Base-by-base conservation (phyloP, 257 asterid genomes). In the Rauvolfia tetraphylla region DNA sequence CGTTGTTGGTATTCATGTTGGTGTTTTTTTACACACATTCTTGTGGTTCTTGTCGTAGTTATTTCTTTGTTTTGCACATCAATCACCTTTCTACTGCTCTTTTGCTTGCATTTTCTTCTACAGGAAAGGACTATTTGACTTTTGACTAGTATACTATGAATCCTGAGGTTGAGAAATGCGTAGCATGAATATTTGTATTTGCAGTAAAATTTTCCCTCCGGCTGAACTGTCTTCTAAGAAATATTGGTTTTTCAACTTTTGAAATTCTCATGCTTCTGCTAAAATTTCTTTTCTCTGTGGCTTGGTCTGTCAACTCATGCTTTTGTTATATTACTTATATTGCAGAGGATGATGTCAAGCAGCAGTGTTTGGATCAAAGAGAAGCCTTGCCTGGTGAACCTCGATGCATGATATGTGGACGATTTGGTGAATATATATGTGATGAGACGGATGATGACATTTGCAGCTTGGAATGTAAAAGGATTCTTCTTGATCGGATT, bases 401-500 rank as follows among this genome's bases (percentile, higher is more conserved):
- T 68, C 83, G 66, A 56, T 94, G 98, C 75, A 77, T 80, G 49
- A 79, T 92, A 73, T 94, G 98, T 72, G 95, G 97, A 68, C 92
- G 98, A 48, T 94, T 88, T 63, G 98, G 98, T 66, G 98, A 94
- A 85, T 94, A 94, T 80, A 88, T 94, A 72, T 94, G 98, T 74
- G 93, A 92, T 56, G 93, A 92, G 79, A 92, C 97, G 23, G 92
- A 93, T 73, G 97, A 92, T 82, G 98, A 92, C 79, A 51, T 93
- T 72, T 93, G 98, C 85, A 92, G 98, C 76, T 78, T 91, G 42
- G 98, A 94, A 79, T 94, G 98, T 81, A 94, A 94, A 75, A 72
- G 71, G 53, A 78, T 81, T 82, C 88, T 88, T 71, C 89, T 94
- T 69, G 78, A 71, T 34, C 87, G 84, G 44, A 42, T 83, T 34